Conservation (phyloP, 2,329 filamentous ascomycete genomes). For the Aspergillus sojae region DNA sequence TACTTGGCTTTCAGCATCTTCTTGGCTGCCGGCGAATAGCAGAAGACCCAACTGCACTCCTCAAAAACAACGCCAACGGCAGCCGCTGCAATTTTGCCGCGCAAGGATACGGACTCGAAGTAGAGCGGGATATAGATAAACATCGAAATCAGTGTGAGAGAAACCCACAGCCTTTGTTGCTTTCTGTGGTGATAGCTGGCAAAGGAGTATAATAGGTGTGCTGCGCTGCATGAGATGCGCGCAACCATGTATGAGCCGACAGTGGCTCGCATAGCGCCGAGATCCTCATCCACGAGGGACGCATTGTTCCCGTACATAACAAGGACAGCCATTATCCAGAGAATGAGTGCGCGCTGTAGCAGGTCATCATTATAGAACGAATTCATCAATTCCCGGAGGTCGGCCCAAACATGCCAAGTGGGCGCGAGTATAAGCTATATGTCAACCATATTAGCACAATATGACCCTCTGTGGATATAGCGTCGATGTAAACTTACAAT, state of each 20-base stretch:
- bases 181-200: slow-evolving; percentile 52
- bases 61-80: slow-evolving; percentile 48
- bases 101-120: slow-evolving; percentile 44
- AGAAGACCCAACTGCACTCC: slow-evolving; percentile 49
- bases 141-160: slow-evolving; percentile 46
- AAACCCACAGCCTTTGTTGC: slow-evolving; percentile 50
- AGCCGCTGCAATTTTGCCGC: slow-evolving; percentile 47
- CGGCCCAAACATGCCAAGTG: slow-evolving; percentile 55
- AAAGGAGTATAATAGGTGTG: slow-evolving; percentile 49
- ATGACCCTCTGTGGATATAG: too few species aligned
- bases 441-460: too few species aligned
- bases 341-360: slow-evolving; percentile 49
- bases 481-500: slow-evolving; percentile 28
- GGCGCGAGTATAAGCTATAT: slow-evolving; percentile 48
- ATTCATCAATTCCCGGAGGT: slow-evolving; percentile 56
- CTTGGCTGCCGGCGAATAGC: slow-evolving; percentile 50
- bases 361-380: slow-evolving; percentile 57
- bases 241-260: slow-evolving; percentile 53
- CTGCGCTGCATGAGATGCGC: slow-evolving; percentile 43
- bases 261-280: slow-evolving; percentile 49
- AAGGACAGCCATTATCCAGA: slow-evolving; percentile 56
- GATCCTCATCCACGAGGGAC: slow-evolving; percentile 45
- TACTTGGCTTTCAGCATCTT: slow-evolving; percentile 46
- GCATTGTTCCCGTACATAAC: slow-evolving; percentile 55
- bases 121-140: slow-evolving; percentile 50